Evolutionary conservation across 2,329 filamentous ascomycete genomes (phyloP).

Genomic region (Sporothrix globosa): DNA sequence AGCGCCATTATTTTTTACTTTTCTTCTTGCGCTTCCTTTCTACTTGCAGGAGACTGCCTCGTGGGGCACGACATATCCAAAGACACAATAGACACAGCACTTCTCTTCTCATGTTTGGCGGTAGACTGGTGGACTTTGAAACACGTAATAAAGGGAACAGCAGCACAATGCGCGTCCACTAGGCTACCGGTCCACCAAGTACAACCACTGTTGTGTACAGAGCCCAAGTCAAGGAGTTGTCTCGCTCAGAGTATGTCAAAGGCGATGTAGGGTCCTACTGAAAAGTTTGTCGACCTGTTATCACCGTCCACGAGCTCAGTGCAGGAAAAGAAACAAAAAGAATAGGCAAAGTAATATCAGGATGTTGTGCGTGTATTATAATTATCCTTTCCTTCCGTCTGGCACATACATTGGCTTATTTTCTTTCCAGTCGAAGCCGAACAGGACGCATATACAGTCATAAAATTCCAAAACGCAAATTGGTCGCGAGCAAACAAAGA

Average conservation of each 20-base stretch:
- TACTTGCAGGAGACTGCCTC: neutral
- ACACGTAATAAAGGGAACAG: neutral
- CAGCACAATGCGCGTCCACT: no score
- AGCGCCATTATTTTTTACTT: neutral
- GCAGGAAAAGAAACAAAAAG: no score
- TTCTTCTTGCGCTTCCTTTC: neutral
- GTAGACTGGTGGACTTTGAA: neutral
- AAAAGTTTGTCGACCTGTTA: no score
- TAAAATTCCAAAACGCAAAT: neutral
- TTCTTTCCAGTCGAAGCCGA: neutral
- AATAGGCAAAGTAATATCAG: neutral
- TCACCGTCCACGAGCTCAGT: no score
- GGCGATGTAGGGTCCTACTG: no score
- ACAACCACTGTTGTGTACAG: neutral
- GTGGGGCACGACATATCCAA: neutral
- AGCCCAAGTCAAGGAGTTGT: no score
- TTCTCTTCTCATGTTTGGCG: neutral
- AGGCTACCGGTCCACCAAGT: neutral
- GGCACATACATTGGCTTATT: neutral
- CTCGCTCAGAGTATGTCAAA: no score
- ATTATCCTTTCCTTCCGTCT: conserved; percentile 10
- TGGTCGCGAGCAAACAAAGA: neutral
- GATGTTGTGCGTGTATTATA: conserved; percentile 17
- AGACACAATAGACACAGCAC: neutral
- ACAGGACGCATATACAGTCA: neutral